Conservation (phyloP, 2,329 filamentous ascomycete species). For the Catunica adiposa region DNA sequence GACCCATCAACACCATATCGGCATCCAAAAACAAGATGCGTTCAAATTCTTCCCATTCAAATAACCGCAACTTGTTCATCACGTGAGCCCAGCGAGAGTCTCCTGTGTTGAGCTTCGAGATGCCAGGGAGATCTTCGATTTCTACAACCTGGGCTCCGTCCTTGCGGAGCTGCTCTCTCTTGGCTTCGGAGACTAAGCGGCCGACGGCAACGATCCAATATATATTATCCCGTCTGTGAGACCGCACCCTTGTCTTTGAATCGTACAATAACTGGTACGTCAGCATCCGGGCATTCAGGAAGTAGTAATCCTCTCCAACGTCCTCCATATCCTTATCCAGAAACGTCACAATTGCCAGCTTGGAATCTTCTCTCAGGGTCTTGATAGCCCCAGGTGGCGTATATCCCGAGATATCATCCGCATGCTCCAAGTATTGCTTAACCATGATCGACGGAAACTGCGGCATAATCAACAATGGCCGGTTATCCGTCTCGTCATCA, state of each 20-base stretch:
- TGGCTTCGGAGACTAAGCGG: slow-evolving; percentile 19
- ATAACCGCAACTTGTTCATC: slow-evolving; percentile 27
- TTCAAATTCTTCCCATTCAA: slow-evolving; percentile 26
- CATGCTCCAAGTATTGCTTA: slow-evolving; percentile 1
- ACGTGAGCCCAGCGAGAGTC: slow-evolving; percentile 26
- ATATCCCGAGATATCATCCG: not conserved
- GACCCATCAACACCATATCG: slow-evolving; percentile 24
- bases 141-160: slow-evolving; percentile 26
- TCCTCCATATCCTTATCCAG: slow-evolving; percentile 20
- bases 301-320: slow-evolving; percentile 24
- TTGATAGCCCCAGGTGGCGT: not conserved
- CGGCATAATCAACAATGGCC: slow-evolving; percentile 6
- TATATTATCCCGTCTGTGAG: slow-evolving; percentile 16
- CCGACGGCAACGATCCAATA: slow-evolving; percentile 25
- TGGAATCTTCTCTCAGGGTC: slow-evolving; percentile 10
- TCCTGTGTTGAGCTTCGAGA: slow-evolving; percentile 23
- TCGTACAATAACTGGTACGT: slow-evolving; percentile 27
- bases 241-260: slow-evolving; percentile 20
- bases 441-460: slow-evolving; percentile 11
- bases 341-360: slow-evolving; percentile 24
- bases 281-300: slow-evolving; percentile 23
- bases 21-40: slow-evolving; percentile 28
- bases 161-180: slow-evolving; percentile 20
- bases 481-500: not conserved
- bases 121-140: slow-evolving; percentile 18